Evolutionary conservation across 2,329 filamentous ascomycete genomes (phyloP).

Genomic region (Botrytis galanthina): DNA sequence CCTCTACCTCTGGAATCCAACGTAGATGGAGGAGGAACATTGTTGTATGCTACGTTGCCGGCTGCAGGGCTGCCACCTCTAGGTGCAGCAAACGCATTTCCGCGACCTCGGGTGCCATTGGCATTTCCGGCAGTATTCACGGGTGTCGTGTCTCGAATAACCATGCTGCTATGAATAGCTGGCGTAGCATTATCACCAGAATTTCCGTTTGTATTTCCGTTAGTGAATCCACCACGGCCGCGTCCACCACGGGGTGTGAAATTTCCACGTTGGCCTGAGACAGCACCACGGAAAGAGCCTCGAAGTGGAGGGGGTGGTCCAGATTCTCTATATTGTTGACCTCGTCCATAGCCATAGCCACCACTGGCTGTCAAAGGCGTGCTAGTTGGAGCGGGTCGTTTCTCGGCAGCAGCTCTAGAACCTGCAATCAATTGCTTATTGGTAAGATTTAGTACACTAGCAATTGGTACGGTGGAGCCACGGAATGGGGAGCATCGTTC

Average conservation of each 20-base stretch:
- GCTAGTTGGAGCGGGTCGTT: constrained; percentile 47
- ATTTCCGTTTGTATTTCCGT: constrained; percentile 19
- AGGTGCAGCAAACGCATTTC: constrained; percentile 26
- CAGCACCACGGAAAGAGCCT: constrained; percentile 56
- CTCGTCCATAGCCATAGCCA: constrained; percentile 58
- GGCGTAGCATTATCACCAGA: constrained; percentile 30
- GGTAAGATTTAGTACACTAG: constrained; percentile 85
- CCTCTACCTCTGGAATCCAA: constrained; percentile 47
- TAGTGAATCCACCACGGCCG: constrained; percentile 39
- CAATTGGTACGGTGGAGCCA: constrained; percentile 83
- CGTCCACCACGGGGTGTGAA: constrained; percentile 27
- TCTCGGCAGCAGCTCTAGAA: constrained; percentile 57
- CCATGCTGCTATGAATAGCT: constrained; percentile 32
- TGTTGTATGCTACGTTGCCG: constrained; percentile 46
- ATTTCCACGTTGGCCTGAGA: constrained; percentile 33
- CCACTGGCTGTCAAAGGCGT: constrained; percentile 52
- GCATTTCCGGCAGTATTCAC: constrained; percentile 24
- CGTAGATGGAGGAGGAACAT: constrained; percentile 59
- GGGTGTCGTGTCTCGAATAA: constrained; percentile 27
- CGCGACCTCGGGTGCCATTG: constrained; percentile 29
- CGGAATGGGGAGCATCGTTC: constrained; percentile 91
- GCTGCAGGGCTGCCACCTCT: constrained; percentile 27
- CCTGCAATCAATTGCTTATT: constrained; percentile 76
- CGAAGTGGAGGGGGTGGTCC: constrained; percentile 53
- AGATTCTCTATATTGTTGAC: constrained; percentile 60